Base-by-base conservation (phyloP, 148 eudicot genomes). In the Fagopyrum esculentum region DNA sequence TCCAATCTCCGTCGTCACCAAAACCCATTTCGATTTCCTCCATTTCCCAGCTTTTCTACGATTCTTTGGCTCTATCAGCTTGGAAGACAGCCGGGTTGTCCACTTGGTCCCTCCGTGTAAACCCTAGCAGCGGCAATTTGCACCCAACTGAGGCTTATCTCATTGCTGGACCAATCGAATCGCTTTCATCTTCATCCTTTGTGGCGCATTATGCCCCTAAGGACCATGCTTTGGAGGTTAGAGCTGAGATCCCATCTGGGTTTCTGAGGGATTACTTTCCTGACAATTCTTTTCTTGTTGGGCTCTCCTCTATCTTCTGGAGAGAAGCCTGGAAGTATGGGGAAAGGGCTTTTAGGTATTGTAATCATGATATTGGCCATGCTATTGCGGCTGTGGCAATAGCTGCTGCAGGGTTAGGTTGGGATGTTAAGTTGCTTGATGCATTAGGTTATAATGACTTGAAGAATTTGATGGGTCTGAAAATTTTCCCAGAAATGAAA, bases 281-380 rank as follows among this genome's bases (percentile, higher is more conserved):
- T 9, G 68, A 83, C 9, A 84, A 76, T 70, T 87, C 88, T 73
- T 88, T 94, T 70, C 79, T 94, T 72, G 64, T 94, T n/a, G 98
- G 98, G 48, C 71, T 94, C 56, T 85, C 96, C 1, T 94, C 96
- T 3, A 83, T 94, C 83, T 91, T 91, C 77, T 91, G 97, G 98
- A 85, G 97, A 75, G 98, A 94, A 74, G 93, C 97, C 49, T 94
- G 97, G 98, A 91, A 91, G 78, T 94, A 94, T 77, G 98, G 98
- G 4, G 98, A 94, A 75, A 85, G 97, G 83, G 97, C 88, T 35
- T 91, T 90, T 84, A 84, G 98, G 90, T 90, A 94, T 78, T 94
- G 98, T 77, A 94, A 94, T 82, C 98, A 91, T 76, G 98, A 94
- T 74, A 89, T 91, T 73, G 98, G 98, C 3, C 97, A 94, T 72